phyloP scores from a whole-genome alignment of 768 basidiomycete genomes.

The Kwoniella sp. region DNA sequence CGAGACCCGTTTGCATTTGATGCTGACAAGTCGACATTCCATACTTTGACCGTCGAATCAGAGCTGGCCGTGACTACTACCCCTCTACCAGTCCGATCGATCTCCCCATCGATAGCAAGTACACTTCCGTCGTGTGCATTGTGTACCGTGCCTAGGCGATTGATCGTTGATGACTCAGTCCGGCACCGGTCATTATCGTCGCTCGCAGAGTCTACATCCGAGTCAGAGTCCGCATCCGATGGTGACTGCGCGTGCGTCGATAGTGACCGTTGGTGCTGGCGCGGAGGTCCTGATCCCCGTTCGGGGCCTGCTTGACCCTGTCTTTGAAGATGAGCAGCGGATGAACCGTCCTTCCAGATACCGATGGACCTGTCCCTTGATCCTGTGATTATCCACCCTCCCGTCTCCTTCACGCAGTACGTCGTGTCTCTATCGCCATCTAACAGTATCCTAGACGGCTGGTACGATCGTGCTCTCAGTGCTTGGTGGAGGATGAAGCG shows the following conservation, averaged over 20 bases:
- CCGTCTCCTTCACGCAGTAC: conserved; percentile 24
- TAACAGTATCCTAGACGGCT: not conserved
- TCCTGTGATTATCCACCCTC: conserved; percentile 38
- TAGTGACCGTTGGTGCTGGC: no score
- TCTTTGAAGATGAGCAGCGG: not conserved
- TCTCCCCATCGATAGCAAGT: conserved; percentile 27
- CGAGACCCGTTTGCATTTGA: not conserved
- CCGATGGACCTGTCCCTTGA: conserved; percentile 36
- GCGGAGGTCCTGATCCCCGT: no score
- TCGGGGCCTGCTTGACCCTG: no score
- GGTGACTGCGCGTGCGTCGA: no score
- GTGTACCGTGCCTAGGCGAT: not conserved
- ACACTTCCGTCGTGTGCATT: conserved; percentile 44
- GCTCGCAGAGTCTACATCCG: not conserved
- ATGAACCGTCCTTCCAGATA: conserved; percentile 13
- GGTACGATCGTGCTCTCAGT: conserved; percentile 11
- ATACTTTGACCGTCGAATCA: conserved; percentile 33
- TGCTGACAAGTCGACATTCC: conserved; percentile 21
- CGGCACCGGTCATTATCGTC: not conserved
- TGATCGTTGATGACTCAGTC: not conserved
- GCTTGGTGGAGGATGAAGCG: conserved; percentile 7
- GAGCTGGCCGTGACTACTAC: conserved; percentile 33
- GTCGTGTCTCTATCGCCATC: conserved; percentile 25
- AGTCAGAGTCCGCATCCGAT: not conserved
- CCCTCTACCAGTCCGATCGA: conserved; percentile 23